Evolutionary conservation across 306 rosid species (phyloP).

Genomic region (Phaseolus lunatus): DNA sequence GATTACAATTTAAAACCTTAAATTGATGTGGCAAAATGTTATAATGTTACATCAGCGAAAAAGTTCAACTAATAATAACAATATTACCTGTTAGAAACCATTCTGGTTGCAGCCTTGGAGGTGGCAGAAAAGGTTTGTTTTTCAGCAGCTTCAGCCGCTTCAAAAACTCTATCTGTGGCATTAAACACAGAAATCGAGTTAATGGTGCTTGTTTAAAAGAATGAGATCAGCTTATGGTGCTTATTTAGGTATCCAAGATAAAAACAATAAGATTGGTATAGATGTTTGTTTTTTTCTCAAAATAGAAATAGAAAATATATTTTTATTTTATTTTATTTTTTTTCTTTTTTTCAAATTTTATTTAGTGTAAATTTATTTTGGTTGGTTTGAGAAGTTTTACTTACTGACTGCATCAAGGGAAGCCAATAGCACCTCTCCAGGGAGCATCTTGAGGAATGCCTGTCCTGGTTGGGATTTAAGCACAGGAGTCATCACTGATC

Average conservation of each 20-base stretch:
- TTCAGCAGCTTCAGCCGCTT: slow-evolving; percentile 94
- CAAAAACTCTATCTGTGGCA: slow-evolving; percentile 79
- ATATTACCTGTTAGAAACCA: slow-evolving; percentile 74
- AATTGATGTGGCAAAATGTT: neutral
- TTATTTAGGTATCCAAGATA: neutral
- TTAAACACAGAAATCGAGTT: neutral
- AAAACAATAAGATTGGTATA: neutral
- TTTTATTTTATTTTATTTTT: too few species aligned
- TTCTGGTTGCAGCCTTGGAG: slow-evolving; percentile 74
- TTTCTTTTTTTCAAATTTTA: too few species aligned
- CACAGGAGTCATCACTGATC: slow-evolving; percentile 80
- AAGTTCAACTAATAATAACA: neutral
- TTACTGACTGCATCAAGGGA: slow-evolving; percentile 97
- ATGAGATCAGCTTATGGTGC: neutral
- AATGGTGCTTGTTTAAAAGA: slow-evolving; percentile 23
- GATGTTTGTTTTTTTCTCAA: too few species aligned
- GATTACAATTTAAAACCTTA: neutral
- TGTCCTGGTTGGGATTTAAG: slow-evolving; percentile 83
- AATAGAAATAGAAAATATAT: too few species aligned
- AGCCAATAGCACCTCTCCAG: slow-evolving; percentile 89
- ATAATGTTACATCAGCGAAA: neutral
- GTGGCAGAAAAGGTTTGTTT: slow-evolving; percentile 85
- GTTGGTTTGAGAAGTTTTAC: slow-evolving; percentile 50
- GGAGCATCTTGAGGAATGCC: slow-evolving; percentile 74
- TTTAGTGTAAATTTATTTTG: too few species aligned